Evolutionary conservation across 768 basidiomycete species (phyloP).

Genomic region (Xerocomus potaroensis): DNA sequence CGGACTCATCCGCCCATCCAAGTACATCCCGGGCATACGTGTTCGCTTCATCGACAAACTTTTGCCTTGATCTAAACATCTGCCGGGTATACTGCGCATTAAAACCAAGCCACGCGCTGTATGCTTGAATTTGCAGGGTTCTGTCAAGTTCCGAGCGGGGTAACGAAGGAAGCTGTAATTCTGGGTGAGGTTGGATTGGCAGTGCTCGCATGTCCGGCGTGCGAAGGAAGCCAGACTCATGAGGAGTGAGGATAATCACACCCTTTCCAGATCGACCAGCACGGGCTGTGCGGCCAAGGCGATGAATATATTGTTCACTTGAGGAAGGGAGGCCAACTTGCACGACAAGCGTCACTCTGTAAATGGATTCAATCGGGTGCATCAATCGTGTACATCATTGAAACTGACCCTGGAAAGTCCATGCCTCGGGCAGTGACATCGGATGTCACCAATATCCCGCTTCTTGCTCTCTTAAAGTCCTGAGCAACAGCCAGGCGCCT

Average conservation of each 20-base stretch:
- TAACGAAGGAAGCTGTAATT: slow-evolving; percentile 26
- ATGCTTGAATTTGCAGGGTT: slow-evolving; percentile 46
- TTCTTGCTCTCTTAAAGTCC: slow-evolving; percentile 42
- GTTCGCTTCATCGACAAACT: slow-evolving; percentile 40
- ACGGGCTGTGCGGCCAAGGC: slow-evolving; percentile 74
- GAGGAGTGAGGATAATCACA: slow-evolving; percentile 49
- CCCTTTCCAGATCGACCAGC: slow-evolving; percentile 64
- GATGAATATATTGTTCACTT: slow-evolving; percentile 75
- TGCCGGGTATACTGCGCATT: slow-evolving; percentile 41
- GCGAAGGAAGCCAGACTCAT: slow-evolving; percentile 47
- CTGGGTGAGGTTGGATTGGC: slow-evolving; percentile 34
- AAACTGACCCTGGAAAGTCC: slow-evolving; percentile 55
- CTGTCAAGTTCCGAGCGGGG: slow-evolving; percentile 26
- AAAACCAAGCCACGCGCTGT: slow-evolving; percentile 55
- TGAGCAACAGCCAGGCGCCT: slow-evolving; percentile 46
- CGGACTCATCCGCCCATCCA: slow-evolving; percentile 34
- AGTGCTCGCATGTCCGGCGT: slow-evolving; percentile 37
- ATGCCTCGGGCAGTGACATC: slow-evolving; percentile 64
- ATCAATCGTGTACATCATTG: background rate
- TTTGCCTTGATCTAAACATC: slow-evolving; percentile 36
- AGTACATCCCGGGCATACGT: slow-evolving; percentile 33
- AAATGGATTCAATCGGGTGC: slow-evolving; percentile 3
- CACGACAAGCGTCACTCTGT: slow-evolving; percentile 53
- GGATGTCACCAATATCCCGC: slow-evolving; percentile 46
- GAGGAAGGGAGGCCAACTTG: slow-evolving; percentile 65